Percentiles rank a stretch among this genome's conserved stretches.
These are phyloP conservation scores for Echites panduratus DNA, from an alignment of 257 asterid species.

Conservation along the genomic window DNA sequence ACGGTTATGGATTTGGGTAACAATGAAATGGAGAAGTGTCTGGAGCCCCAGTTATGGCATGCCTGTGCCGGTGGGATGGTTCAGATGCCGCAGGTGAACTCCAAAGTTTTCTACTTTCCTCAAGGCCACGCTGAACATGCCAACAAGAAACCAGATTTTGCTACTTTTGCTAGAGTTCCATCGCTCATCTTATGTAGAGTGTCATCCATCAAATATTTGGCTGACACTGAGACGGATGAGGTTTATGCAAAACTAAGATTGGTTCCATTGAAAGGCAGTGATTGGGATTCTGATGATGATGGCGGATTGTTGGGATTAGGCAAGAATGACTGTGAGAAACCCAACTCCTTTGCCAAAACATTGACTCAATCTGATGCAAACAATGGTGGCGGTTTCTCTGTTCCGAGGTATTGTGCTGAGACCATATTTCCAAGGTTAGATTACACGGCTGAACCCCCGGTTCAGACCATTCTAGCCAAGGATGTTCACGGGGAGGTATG, in stretches of 20 bases:
- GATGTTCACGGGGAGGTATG: slow-evolving; percentile 68
- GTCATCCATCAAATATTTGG: slow-evolving; percentile 47
- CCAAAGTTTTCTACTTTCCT: slow-evolving; percentile 63
- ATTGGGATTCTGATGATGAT: slow-evolving; percentile 25
- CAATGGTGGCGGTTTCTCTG: slow-evolving; percentile 84
- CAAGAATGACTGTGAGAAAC: slow-evolving; percentile 44
- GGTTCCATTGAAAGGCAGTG: slow-evolving; percentile 37
- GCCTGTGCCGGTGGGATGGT: slow-evolving; percentile 94
- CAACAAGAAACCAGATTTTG: slow-evolving; percentile 39
- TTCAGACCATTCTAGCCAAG: slow-evolving; percentile 62
- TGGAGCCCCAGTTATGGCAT: slow-evolving; percentile 81
- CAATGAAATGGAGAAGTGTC: slow-evolving; percentile 41
- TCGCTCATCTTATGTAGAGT: slow-evolving; percentile 47
- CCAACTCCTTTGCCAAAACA: slow-evolving; percentile 69
- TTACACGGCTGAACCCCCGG: slow-evolving; percentile 77
- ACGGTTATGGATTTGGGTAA: slow-evolving; percentile 48
- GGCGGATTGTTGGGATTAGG: slow-evolving; percentile 33
- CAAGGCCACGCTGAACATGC: slow-evolving; percentile 81
- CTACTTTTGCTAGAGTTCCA: slow-evolving; percentile 39
- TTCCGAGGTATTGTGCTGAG: slow-evolving; percentile 79
- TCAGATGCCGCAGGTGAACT: slow-evolving; percentile 48
- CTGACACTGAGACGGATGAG: slow-evolving; percentile 68
- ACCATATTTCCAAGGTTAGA: slow-evolving; percentile 72
- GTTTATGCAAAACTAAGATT: slow-evolving; percentile 58
- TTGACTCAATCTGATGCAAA: slow-evolving; percentile 80